These are phyloP conservation scores for Candida patagonica DNA, from an alignment of 805 yeast genomes.

Conservation along the genomic window DNA sequence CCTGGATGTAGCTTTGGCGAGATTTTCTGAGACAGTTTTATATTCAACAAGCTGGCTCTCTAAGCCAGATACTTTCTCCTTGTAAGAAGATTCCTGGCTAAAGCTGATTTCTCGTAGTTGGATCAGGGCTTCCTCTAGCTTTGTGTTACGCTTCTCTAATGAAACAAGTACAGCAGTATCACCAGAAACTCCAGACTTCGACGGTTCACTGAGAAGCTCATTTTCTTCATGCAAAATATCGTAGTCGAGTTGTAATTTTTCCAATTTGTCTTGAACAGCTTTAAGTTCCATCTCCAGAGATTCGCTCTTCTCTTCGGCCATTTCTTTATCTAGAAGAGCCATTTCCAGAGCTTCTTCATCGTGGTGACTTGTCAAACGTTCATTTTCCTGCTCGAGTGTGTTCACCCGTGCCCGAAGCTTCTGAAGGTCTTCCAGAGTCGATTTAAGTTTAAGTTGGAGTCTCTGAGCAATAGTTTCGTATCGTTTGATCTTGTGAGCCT, in stretches of 20 bases:
- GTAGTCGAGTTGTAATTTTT: slow-evolving; percentile 19
- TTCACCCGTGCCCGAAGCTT: slow-evolving; percentile 15
- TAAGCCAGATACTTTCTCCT: slow-evolving; percentile 14
- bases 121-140: slow-evolving; percentile 37
- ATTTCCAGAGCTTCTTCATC: slow-evolving; percentile 26
- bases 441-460: slow-evolving; percentile 23
- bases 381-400: slow-evolving; percentile 15
- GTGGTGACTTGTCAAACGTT: slow-evolving; percentile 11
- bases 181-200: neutral
- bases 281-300: slow-evolving; percentile 20
- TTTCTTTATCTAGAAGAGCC: slow-evolving; percentile 27
- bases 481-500: slow-evolving; percentile 17
- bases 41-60: slow-evolving; percentile 13
- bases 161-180: slow-evolving; percentile 4
- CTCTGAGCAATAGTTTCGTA: slow-evolving; percentile 23
- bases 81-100: slow-evolving; percentile 16
- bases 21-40: slow-evolving; percentile 10
- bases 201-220: slow-evolving; percentile 7
- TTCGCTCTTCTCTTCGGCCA: slow-evolving; percentile 28
- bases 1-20: slow-evolving; percentile 11
- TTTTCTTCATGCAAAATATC: slow-evolving; percentile 23
- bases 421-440: slow-evolving; percentile 24
- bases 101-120: slow-evolving; percentile 25
- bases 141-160: slow-evolving; percentile 28
- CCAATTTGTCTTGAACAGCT: slow-evolving; percentile 13